phyloP scores from a whole-genome alignment of 2,329 filamentous ascomycete species.

The Exophiala dermatitidis region DNA sequence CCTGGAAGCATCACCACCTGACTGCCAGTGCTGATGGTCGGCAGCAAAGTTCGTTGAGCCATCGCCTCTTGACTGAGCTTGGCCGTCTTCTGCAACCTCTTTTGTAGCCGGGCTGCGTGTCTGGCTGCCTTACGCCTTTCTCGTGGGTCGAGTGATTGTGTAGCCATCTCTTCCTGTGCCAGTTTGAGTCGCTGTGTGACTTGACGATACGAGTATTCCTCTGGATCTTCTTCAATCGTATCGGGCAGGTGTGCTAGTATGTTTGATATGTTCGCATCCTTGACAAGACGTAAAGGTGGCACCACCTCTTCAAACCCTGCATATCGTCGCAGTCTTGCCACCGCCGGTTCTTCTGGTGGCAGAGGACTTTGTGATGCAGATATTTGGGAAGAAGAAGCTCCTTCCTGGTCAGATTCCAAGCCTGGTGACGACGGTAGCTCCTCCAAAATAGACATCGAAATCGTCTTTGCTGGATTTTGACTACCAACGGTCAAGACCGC shows the following conservation, averaged over 20 bases:
- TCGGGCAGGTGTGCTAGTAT: constrained; percentile 14
- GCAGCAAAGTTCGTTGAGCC: constrained; percentile 11
- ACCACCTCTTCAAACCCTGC: constrained; percentile 5
- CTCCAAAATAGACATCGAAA: neutral
- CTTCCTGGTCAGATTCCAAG: constrained; percentile 1
- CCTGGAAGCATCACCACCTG: constrained; percentile 3
- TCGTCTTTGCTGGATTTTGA: neutral
- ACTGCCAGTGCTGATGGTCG: constrained; percentile 7
- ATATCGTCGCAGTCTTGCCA: constrained; percentile 12
- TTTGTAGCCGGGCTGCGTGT: constrained; percentile 11
- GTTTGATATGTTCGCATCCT: constrained; percentile 3
- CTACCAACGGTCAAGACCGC: constrained; percentile 1
- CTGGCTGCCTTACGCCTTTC: constrained; percentile 14
- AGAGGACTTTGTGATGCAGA: constrained; percentile 5
- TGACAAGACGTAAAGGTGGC: constrained; percentile 1
- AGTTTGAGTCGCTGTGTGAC: constrained; percentile 15
- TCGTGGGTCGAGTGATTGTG: constrained; percentile 16
- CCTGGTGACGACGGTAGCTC: neutral
- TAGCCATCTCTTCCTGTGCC: constrained; percentile 13
- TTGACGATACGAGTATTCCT: constrained; percentile 17
- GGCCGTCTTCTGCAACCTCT: constrained; percentile 11
- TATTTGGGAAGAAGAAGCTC: neutral
- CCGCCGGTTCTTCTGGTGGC: constrained; percentile 8
- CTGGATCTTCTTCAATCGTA: constrained; percentile 16
- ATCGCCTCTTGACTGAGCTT: constrained; percentile 11